phyloP scores from a whole-genome alignment of 2,329 filamentous ascomycete genomes.

The Triangularia setosa region DNA sequence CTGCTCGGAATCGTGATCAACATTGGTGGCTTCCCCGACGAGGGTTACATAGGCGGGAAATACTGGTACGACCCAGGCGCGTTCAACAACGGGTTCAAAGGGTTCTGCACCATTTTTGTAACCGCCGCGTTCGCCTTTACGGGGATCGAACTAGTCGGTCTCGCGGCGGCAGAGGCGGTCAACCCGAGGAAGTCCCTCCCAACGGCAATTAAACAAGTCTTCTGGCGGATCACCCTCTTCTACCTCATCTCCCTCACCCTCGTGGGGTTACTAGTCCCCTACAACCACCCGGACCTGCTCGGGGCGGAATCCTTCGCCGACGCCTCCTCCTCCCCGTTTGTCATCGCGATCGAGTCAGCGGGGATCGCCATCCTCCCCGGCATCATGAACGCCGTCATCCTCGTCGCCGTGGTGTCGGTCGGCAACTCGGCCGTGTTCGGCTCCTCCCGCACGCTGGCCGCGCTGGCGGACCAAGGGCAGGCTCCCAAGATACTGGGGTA shows the following conservation, averaged over 20 bases:
- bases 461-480: slow-evolving; percentile 82
- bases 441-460: slow-evolving; percentile 83
- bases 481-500: slow-evolving; percentile 75
- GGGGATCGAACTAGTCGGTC: slow-evolving; percentile 71
- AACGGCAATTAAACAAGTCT: slow-evolving; percentile 86
- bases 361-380: slow-evolving; percentile 77
- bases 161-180: slow-evolving; percentile 73
- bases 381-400: slow-evolving; percentile 92
- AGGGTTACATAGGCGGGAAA: slow-evolving; percentile 73
- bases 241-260: slow-evolving; percentile 80
- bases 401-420: slow-evolving; percentile 84
- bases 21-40: slow-evolving; percentile 69
- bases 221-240: slow-evolving; percentile 90
- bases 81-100: slow-evolving; percentile 79
- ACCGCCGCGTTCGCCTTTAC: slow-evolving; percentile 74
- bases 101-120: slow-evolving; percentile 74
- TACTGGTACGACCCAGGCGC: slow-evolving; percentile 81
- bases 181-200: slow-evolving; percentile 79
- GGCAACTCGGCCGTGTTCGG: slow-evolving; percentile 91
- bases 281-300: slow-evolving; percentile 61
- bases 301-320: slow-evolving; percentile 55
- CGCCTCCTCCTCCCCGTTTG: slow-evolving; percentile 80
- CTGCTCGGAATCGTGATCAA: slow-evolving; percentile 84
- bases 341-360: slow-evolving; percentile 84
- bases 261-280: slow-evolving; percentile 78